Evolutionary conservation across 805 yeast genomes (phyloP).

Genomic region (Candida peoriensis): DNA sequence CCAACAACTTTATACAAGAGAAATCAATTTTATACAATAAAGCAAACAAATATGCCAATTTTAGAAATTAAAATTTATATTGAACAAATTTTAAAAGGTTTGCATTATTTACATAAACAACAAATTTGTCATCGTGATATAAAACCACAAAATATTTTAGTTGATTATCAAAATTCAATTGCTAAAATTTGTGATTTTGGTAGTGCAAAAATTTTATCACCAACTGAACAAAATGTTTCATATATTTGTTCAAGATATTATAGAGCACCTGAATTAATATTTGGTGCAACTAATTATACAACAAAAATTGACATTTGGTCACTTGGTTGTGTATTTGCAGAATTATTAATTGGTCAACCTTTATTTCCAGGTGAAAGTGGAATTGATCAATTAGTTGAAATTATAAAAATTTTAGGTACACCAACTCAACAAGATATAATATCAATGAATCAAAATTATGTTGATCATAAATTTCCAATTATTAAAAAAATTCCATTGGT

Average conservation of each 20-base stretch:
- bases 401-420: slow-evolving; percentile 92
- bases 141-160: slow-evolving; percentile 83
- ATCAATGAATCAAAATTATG: slow-evolving; percentile 94
- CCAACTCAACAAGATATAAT: slow-evolving; percentile 89
- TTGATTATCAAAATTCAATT: slow-evolving; percentile 80
- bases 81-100: slow-evolving; percentile 68
- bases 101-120: slow-evolving; percentile 74
- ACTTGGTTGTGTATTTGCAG: slow-evolving; percentile 98
- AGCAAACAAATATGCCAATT: slow-evolving; percentile 76
- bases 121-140: slow-evolving; percentile 89
- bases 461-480: slow-evolving; percentile 93
- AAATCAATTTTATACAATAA: slow-evolving; percentile 74
- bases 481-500: slow-evolving; percentile 72
- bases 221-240: slow-evolving; percentile 90
- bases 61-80: slow-evolving; percentile 85
- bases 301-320: slow-evolving; percentile 98
- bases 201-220: slow-evolving; percentile 84
- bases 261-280: slow-evolving; percentile 95
- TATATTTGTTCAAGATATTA: slow-evolving; percentile 96
- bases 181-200: slow-evolving; percentile 96
- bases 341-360: slow-evolving; percentile 90
- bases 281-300: slow-evolving; percentile 95
- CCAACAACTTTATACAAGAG: slow-evolving; percentile 97
- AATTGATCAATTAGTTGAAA: slow-evolving; percentile 94
- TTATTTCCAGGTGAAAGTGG: slow-evolving; percentile 98